Conservation (phyloP, 441 rosid species). For the Kokia cookei region DNA sequence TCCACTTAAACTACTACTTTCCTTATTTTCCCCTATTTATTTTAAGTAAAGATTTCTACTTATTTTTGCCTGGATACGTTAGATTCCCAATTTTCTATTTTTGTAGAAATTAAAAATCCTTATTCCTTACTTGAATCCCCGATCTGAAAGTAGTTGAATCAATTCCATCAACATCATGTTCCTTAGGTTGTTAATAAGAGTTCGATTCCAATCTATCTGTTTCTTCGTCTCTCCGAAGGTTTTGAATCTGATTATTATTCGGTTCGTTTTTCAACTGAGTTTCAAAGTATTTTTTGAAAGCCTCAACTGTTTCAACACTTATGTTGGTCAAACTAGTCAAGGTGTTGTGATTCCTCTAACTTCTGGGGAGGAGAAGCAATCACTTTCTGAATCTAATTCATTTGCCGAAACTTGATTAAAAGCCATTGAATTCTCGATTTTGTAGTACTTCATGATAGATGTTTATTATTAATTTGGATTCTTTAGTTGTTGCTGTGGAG, state of each 20-base stretch:
- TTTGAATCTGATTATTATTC: constrained; percentile 1
- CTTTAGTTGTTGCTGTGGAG: background rate
- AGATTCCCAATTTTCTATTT: background rate
- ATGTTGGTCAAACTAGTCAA: background rate
- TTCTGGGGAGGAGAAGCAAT: background rate
- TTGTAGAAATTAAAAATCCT: background rate
- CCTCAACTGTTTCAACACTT: background rate
- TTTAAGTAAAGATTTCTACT: background rate
- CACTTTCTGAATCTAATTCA: background rate
- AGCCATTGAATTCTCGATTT: background rate
- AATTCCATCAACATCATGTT: background rate
- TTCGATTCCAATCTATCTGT: background rate
- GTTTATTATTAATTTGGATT: background rate
- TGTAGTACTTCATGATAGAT: background rate
- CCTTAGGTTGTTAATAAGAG: background rate
- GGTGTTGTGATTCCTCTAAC: background rate
- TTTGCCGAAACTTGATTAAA: background rate
- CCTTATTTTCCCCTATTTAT: background rate
- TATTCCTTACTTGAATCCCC: constrained; percentile 4
- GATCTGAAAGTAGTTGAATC: constrained; percentile 10
- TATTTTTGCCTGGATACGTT: background rate
- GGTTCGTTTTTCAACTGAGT: background rate
- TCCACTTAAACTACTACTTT: background rate
- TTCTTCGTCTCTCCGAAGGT: background rate
- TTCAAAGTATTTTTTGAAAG: background rate